Conservation (phyloP, 108 stramenopile species). For the Ochromonas danica region DNA sequence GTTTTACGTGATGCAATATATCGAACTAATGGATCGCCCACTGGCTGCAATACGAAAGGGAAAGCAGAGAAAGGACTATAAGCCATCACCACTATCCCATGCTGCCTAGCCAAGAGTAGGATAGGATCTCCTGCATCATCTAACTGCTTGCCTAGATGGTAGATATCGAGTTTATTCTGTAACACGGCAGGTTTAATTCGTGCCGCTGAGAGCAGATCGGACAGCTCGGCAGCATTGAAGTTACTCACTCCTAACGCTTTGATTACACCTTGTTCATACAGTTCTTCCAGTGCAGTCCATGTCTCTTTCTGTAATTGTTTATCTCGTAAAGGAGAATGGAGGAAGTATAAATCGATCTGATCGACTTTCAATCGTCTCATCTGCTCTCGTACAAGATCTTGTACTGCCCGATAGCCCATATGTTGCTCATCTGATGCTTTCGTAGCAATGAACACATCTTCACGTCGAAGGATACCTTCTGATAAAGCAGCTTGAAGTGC, state of each 20-base stretch:
- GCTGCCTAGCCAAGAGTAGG: neutral
- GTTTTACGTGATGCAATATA: slow-evolving; percentile 7
- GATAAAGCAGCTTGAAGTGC: slow-evolving; percentile 27
- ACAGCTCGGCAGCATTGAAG: slow-evolving; percentile 34
- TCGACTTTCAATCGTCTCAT: neutral
- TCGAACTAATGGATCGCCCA: slow-evolving; percentile 7
- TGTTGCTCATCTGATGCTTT: slow-evolving; percentile 21
- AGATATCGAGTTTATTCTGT: slow-evolving; percentile 32
- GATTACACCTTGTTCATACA: slow-evolving; percentile 8
- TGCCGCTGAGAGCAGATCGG: slow-evolving; percentile 8
- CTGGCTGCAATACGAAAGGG: slow-evolving; percentile 19
- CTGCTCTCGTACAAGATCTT: neutral
- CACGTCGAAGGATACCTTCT: slow-evolving; percentile 11
- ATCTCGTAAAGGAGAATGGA: slow-evolving; percentile 40
- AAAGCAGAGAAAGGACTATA: slow-evolving; percentile 40
- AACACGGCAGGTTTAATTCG: slow-evolving; percentile 8
- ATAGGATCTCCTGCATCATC: slow-evolving; percentile 6
- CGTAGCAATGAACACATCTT: slow-evolving; percentile 41
- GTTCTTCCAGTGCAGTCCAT: slow-evolving; percentile 38
- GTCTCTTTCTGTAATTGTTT: neutral
- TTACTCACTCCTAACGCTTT: slow-evolving; percentile 41
- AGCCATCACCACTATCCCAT: slow-evolving; percentile 6
- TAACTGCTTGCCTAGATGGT: slow-evolving; percentile 23
- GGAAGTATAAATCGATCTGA: slow-evolving; percentile 44
- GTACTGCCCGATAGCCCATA: neutral